Base-by-base conservation (phyloP, 345 rosid genomes). In the Kandelia obovata region DNA sequence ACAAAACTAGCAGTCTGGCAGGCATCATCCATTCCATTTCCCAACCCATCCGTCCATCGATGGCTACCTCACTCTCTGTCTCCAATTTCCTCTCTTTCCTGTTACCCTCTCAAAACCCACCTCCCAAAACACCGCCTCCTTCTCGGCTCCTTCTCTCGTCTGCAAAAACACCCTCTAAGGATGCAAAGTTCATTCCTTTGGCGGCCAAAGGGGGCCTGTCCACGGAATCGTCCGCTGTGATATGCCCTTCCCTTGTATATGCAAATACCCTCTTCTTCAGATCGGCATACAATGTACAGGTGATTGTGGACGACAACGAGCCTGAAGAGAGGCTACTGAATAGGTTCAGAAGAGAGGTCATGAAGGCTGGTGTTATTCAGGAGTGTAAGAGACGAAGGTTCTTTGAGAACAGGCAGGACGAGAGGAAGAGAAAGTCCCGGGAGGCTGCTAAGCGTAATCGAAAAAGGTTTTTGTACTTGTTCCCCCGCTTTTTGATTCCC, bases 381-480 rank as follows among this genome's bases (percentile, higher is more conserved):
- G 96, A 88, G 82, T 79, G 88, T 61, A 86, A 82, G 74, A 72
- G 92, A 11, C 82, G 92, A 77, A 84, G 82, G 70, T 86, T 69
- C 82, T 79, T 71, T 53, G 97, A 92, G 89, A 88, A 84, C 71
- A 78, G 76, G 31, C 90, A 86, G 62, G 97, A 92, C 5, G 87
- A 86, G 90, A 84, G 82, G 89, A 89, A 89, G 71, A 75, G 96
- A 0, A 89, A 83, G 84, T 5, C 79, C 32, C 90, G 92, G 27
- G 94, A 92, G 64, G 98, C 92, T 46, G 94, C 96, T 64, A 92
- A 82, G 91, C 91, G 96, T 51, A 88, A 87, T 66, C 79, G 81
- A 43, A 80, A 74, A 82, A 89, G 87, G 90, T 83, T 8, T 57
- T 10, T 49, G 23, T 28, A 5, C 58, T 51, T 1, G 0, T 27